Conservation (phyloP, 1,139 yeast genomes). For the Pichia sp. region DNA sequence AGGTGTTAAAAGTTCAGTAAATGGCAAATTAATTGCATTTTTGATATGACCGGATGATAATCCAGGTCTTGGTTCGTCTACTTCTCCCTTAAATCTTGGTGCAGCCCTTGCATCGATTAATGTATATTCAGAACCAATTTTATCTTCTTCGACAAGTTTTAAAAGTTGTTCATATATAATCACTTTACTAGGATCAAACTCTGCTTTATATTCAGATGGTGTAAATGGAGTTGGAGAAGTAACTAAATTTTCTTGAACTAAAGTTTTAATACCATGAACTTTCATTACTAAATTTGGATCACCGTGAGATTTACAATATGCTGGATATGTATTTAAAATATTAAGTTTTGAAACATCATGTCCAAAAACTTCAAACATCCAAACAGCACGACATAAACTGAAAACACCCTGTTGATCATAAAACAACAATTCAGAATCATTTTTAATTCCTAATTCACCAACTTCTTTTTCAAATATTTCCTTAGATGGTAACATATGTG, state of each 20-base stretch:
- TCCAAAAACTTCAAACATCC: conserved; percentile 79
- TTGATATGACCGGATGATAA: conserved; percentile 87
- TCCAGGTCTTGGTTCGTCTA: conserved; percentile 86
- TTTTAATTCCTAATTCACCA: conserved; percentile 40
- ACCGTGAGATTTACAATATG: conserved; percentile 35
- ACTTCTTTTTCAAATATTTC: conserved; percentile 49
- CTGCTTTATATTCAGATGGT: conserved; percentile 34
- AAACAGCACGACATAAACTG: conserved; percentile 84
- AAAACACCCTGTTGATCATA: conserved; percentile 83
- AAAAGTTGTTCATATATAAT: conserved; percentile 59
- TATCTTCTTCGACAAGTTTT: conserved; percentile 45
- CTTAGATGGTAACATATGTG: conserved; percentile 81
- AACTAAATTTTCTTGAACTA: conserved; percentile 22
- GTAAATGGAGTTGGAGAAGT: conserved; percentile 23
- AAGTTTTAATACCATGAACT: conserved; percentile 24
- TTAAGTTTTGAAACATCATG: conserved; percentile 52
- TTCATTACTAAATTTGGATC: conserved; percentile 27
- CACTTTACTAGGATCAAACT: conserved; percentile 43
- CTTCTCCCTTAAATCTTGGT: conserved; percentile 69
- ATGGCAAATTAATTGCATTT: conserved; percentile 74
- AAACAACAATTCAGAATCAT: conserved; percentile 60
- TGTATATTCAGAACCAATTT: conserved; percentile 43
- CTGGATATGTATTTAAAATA: conserved; percentile 62
- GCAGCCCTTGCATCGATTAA: conserved; percentile 77
- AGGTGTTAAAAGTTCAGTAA: conserved; percentile 48